These are phyloP conservation scores for Dissophora ornata DNA, from an alignment of 192 early-diverging fungal genomes.

Conservation along the genomic window DNA sequence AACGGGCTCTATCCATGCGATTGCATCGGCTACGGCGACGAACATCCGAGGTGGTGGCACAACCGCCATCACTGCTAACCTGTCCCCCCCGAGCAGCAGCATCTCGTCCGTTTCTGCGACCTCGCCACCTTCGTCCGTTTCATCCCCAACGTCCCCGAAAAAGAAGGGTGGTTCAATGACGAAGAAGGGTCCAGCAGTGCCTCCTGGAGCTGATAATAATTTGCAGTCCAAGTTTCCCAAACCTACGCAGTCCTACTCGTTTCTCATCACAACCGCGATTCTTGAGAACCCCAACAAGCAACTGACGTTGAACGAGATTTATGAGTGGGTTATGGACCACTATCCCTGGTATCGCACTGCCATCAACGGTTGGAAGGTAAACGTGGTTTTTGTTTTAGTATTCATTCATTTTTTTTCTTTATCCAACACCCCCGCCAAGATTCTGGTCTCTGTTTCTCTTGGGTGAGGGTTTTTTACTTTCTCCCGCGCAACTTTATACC, in stretches of 20 bases:
- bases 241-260: slow-evolving; percentile 85
- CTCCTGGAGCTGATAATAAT: neutral
- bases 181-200: slow-evolving; percentile 13
- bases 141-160: slow-evolving; percentile 6
- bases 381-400: slow-evolving; percentile 1
- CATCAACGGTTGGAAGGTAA: slow-evolving; percentile 73
- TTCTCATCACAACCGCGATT: slow-evolving; percentile 86
- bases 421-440: too few relatives aligned
- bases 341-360: slow-evolving; percentile 87
- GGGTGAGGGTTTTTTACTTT: too few relatives aligned
- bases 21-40: slow-evolving; percentile 21
- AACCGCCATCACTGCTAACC: slow-evolving; percentile 24
- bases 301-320: slow-evolving; percentile 90
- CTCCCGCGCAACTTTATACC: too few relatives aligned
- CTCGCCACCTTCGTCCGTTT: slow-evolving; percentile 18
- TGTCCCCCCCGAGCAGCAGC: slow-evolving; percentile 30
- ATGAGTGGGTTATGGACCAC: slow-evolving; percentile 81
- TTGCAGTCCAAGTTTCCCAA: slow-evolving; percentile 57
- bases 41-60: slow-evolving; percentile 18
- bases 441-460: neutral
- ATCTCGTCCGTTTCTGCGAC: slow-evolving; percentile 10
- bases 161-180: slow-evolving; percentile 6
- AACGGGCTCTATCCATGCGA: slow-evolving; percentile 23
- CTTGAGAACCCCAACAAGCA: slow-evolving; percentile 68
- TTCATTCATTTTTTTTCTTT: neutral